Evolutionary conservation across 768 basidiomycete species (phyloP), one percentile per base, ranked within the genome.

Genomic region (Auricularia auricula-judae): DNA sequence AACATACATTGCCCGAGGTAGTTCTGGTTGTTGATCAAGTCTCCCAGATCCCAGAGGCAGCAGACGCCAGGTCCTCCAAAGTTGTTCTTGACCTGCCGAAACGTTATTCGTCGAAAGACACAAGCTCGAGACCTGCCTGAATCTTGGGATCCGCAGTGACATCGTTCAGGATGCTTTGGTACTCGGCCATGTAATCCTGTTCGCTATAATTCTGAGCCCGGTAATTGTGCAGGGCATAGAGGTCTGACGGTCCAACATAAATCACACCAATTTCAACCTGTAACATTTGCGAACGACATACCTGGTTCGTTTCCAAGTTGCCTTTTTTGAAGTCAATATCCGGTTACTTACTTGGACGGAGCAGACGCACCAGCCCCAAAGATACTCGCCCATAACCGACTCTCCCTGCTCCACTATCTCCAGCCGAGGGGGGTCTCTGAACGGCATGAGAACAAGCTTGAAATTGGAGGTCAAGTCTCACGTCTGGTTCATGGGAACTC

Each of bases 401-500:
- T 59, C 29, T 14, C 29, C 56, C 29, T 33, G 56, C 29, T 59
- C 56, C 23, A 59, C 56, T 21, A 59, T 33, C 56, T 59, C 7
- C 16, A 59, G 23, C 11, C 56, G 56, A 10, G 56, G 56, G 1
- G 56, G 56, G 23, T 23, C 29, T 51, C 47, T 51, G 16, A 4
- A 18, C 39, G 39, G 5, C 47, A 29, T 29, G 29, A 29, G 29
- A 29, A 29, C 1, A 29, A 29, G 29, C 29, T 29, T 29, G 29
- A 29, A 29, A 2, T 29, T 29, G 1, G 2, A 29, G 47, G 78
- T 77, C 62, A 34, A 11, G 29, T 43, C 34, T 29, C 21, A 64
- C 61, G 77, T 75, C 35, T 58, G 21, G 4, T n/a, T 29, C 39
- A 64, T 73, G 71, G 66, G 23, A 1, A 54, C 53, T 80, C 83